Conservation (phyloP, 129 eudicot species). For the Helianthus annuus region DNA sequence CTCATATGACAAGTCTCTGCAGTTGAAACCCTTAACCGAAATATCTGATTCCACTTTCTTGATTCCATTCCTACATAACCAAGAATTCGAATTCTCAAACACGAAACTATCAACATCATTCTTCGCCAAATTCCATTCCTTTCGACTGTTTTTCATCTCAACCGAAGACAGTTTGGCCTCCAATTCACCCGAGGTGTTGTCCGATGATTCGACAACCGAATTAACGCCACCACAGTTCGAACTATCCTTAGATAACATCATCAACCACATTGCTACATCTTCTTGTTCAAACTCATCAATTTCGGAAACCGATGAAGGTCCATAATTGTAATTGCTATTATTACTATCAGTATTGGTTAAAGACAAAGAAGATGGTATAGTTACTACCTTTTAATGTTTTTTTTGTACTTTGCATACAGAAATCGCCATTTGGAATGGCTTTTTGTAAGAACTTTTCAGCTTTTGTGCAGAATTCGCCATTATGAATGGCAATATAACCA, state of each 20-base stretch:
- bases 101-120: conserved; percentile 39
- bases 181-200: conserved; percentile 69
- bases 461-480: no score
- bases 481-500: no score
- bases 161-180: conserved; percentile 65
- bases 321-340: conserved; percentile 42
- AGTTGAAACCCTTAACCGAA: no score
- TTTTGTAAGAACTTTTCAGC: no score
- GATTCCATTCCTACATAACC: conserved; percentile 55
- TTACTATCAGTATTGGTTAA: conserved; percentile 36
- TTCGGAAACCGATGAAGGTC: conserved; percentile 73
- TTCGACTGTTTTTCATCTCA: conserved; percentile 39
- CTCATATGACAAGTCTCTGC: conserved; percentile 29
- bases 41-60: conserved; percentile 84
- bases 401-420: no score
- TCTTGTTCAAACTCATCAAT: conserved; percentile 76
- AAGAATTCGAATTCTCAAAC: conserved; percentile 63
- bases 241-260: conserved; percentile 89
- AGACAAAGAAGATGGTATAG: conserved; percentile 41
- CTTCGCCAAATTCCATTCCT: conserved; percentile 43
- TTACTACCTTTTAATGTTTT: conserved; percentile 39
- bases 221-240: conserved; percentile 54
- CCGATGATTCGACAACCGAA: conserved; percentile 82
- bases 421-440: no score
- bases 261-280: conserved; percentile 81